These are phyloP conservation scores for Hygrophoropsis aurantiaca DNA, from an alignment of 768 basidiomycete species.

Conservation along the genomic window DNA sequence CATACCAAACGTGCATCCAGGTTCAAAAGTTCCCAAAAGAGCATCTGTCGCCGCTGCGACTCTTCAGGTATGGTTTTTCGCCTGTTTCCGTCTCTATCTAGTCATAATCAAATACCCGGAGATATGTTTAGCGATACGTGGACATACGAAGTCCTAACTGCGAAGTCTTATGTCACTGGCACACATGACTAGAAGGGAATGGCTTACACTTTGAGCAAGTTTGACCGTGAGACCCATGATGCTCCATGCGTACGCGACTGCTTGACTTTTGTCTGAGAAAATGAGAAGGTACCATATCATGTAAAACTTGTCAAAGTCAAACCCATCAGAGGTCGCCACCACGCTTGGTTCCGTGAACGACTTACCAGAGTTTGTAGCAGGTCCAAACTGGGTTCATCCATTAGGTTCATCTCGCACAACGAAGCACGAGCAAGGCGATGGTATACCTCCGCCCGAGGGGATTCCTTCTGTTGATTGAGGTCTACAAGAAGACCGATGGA, in stretches of 20 bases:
- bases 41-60: constrained; percentile 62
- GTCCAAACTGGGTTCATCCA: constrained; percentile 75
- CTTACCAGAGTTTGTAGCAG: constrained; percentile 65
- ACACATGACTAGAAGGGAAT: constrained; percentile 4
- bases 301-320: constrained; percentile 51
- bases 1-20: constrained; percentile 68
- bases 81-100: constrained; percentile 69
- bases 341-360: constrained; percentile 6
- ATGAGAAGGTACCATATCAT: constrained; percentile 77
- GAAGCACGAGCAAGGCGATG: constrained; percentile 67
- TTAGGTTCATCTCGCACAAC: constrained; percentile 71
- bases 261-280: constrained; percentile 73
- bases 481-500: constrained; percentile 73
- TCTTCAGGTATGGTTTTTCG: constrained; percentile 71
- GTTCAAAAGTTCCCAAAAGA: constrained; percentile 76
- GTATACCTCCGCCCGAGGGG: constrained; percentile 60
- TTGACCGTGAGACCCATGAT: constrained; percentile 75
- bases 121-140: constrained; percentile 14
- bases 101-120: constrained; percentile 9
- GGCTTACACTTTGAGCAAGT: constrained; percentile 67
- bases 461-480: constrained; percentile 52
- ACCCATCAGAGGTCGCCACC: constrained; percentile 28
- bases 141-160: constrained; percentile 69
- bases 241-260: constrained; percentile 73
- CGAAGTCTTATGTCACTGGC: constrained; percentile 13